Percentiles rank a stretch among this genome's conserved stretches.
Conservation (phyloP, 768 basidiomycete species). For the Agaricus sinodeliciosus region DNA sequence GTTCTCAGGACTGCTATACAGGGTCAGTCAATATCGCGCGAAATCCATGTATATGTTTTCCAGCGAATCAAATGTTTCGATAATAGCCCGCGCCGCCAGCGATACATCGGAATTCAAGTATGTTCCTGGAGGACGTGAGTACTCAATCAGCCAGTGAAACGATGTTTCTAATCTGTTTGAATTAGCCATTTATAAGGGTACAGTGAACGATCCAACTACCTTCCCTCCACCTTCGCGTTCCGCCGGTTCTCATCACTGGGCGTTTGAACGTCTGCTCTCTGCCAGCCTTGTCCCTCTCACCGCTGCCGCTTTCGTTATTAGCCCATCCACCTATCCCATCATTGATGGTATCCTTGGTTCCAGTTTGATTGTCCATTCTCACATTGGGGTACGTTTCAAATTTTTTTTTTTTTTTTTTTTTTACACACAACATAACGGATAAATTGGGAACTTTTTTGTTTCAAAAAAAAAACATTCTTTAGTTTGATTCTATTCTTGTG, state of each 20-base stretch:
- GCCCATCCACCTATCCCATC: conserved; percentile 70
- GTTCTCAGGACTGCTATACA: conserved; percentile 32
- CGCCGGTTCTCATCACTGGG: conserved; percentile 89
- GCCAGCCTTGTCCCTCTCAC: conserved; percentile 87
- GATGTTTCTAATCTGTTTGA: background rate
- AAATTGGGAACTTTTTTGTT: no score
- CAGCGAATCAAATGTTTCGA: conserved; percentile 12
- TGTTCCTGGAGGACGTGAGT: conserved; percentile 70
- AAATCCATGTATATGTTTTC: background rate
- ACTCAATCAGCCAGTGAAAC: background rate
- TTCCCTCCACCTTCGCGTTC: conserved; percentile 78
- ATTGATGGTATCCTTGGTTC: conserved; percentile 87
- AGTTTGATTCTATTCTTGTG: conserved; percentile 74
- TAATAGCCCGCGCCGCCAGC: conserved; percentile 33
- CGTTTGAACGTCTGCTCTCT: conserved; percentile 89
- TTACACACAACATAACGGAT: no score
- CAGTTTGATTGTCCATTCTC: conserved; percentile 88
- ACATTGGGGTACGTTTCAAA: conserved; percentile 90
- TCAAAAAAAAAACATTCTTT: no score
- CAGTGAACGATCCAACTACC: conserved; percentile 90
- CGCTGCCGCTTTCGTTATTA: conserved; percentile 77
- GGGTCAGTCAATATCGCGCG: conserved; percentile 24
- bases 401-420: no score
- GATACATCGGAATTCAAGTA: conserved; percentile 30
- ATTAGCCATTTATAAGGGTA: conserved; percentile 82